Percentiles rank a stretch among this genome's conserved stretches.
Conservation (phyloP, 495 filamentous ascomycete genomes). For the Penicillium macrosclerotiorum region DNA sequence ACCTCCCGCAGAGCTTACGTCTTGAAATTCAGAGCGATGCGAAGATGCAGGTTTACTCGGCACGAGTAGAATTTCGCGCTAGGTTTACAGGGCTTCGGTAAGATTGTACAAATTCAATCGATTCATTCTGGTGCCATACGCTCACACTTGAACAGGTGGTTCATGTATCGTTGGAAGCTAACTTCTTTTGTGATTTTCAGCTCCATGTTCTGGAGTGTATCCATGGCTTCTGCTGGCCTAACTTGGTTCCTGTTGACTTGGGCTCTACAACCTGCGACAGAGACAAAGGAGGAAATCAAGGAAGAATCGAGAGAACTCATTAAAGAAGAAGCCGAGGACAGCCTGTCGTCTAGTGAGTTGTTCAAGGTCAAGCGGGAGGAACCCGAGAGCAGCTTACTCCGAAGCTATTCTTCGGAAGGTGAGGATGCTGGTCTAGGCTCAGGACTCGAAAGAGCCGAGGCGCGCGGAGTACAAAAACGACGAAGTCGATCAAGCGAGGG, state of each 20-base stretch:
- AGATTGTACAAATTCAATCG: background rate
- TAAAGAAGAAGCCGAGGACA: slow-evolving; percentile 31
- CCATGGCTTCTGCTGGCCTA: slow-evolving; percentile 58
- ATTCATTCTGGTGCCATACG: background rate
- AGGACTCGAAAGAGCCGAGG: slow-evolving; percentile 33
- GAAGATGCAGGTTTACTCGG: slow-evolving; percentile 72
- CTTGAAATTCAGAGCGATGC: slow-evolving; percentile 67
- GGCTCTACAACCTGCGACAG: slow-evolving; percentile 28
- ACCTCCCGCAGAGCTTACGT: slow-evolving; percentile 55
- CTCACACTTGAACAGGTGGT: slow-evolving; percentile 50
- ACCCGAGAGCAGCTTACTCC: slow-evolving; percentile 17
- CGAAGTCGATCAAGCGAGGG: slow-evolving; percentile 29
- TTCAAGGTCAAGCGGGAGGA: slow-evolving; percentile 23
- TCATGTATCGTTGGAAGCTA: slow-evolving; percentile 80
- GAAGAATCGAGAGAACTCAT: slow-evolving; percentile 22
- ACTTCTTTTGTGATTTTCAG: slow-evolving; percentile 66
- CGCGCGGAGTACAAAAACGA: slow-evolving; percentile 34
- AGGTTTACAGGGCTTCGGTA: slow-evolving; percentile 67
- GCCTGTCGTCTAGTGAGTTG: slow-evolving; percentile 8
- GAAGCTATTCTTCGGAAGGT: slow-evolving; percentile 16
- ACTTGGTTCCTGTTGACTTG: slow-evolving; percentile 55
- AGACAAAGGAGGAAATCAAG: slow-evolving; percentile 25
- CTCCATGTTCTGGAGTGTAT: slow-evolving; percentile 68
- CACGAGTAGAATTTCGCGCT: slow-evolving; percentile 64
- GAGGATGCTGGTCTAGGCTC: slow-evolving; percentile 28